Conservation (phyloP, 1,139 yeast species). For the Diutina pseudorugosa region DNA sequence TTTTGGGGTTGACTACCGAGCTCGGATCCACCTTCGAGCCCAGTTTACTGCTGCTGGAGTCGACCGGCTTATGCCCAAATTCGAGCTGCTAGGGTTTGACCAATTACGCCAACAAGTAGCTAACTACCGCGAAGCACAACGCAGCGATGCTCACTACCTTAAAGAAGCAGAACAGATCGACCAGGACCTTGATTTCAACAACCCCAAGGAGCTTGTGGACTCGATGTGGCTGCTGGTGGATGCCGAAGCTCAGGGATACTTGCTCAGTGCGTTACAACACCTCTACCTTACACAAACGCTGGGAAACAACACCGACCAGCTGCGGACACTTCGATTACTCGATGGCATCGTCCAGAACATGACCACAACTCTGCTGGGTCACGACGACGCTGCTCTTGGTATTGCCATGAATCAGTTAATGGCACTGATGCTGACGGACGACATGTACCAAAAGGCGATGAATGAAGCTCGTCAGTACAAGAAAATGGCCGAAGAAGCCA, state of each 20-base stretch:
- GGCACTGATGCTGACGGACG: slow-evolving; percentile 81
- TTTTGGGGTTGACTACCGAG: slow-evolving; percentile 51
- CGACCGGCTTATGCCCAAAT: slow-evolving; percentile 45
- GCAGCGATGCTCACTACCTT: slow-evolving; percentile 58
- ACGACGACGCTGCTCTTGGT: slow-evolving; percentile 66
- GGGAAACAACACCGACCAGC: slow-evolving; percentile 36
- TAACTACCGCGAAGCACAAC: slow-evolving; percentile 53
- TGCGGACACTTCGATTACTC: slow-evolving; percentile 62
- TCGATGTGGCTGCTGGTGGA: slow-evolving; percentile 66
- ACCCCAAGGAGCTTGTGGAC: slow-evolving; percentile 61
- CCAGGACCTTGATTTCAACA: slow-evolving; percentile 50
- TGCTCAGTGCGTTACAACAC: slow-evolving; percentile 75
- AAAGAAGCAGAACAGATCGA: slow-evolving; percentile 48
- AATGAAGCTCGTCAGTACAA: slow-evolving; percentile 57
- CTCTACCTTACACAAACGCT: slow-evolving; percentile 64
- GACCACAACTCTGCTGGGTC: slow-evolving; percentile 34
- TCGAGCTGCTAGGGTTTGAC: slow-evolving; percentile 52
- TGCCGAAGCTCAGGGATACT: slow-evolving; percentile 59
- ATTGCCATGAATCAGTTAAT: slow-evolving; percentile 72
- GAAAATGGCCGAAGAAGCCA: slow-evolving; percentile 64
- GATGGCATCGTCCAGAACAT: slow-evolving; percentile 80
- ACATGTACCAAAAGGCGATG: slow-evolving; percentile 71
- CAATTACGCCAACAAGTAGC: slow-evolving; percentile 54
- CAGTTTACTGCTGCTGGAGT: slow-evolving; percentile 72
- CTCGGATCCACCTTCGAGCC: slow-evolving; percentile 65